Base-by-base conservation (phyloP, 2,329 filamentous ascomycete species). In the Talaromyces sp. region DNA sequence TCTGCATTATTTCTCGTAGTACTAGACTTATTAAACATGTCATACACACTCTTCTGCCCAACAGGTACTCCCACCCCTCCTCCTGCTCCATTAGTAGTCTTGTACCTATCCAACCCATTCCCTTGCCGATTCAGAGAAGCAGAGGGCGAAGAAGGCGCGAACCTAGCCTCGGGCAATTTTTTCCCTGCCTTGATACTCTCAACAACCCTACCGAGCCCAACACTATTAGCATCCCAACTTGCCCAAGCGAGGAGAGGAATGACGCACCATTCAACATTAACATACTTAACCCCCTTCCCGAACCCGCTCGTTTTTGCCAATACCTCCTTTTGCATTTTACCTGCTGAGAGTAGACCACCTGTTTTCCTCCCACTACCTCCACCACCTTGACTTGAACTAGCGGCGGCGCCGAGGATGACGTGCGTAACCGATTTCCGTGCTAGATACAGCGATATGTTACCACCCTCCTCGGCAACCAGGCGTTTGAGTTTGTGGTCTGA, bases 401-500 rank as follows among this genome's bases (percentile, higher is more conserved):
- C 22, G 3, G 41, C 76, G 76, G 49, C 73, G 75, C 13, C 91
- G 6, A 97, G 78, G 64, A 97, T 90, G 67, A 97, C 90, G 76
- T 97, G 93, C 39, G 93, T 96, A 69, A 97, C 91, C 60, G 84
- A 85, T 43, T 87, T 85, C 52, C 92, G 86, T 10, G 87, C 89
- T 10, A 96, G 85, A 66, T 87, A 84, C 41, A 92, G 84, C 3
- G 91, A 89, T 70, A 92, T 82, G 49, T 79, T 82, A 0, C 87
- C 94, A 22, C 93, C 94, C 73, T 96, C 87, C 64, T 87, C 83
- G 5, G 85, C 86, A 43, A 97, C 84, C 16, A 96, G 77, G 63
- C 89, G 88, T 81, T 95, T 96, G 65, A 97, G 85, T 74, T 87
- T 90, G 80, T 96, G 91, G 76, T 97, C 93, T 14, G 91, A 96